Evolutionary conservation across 202 grass and related monocot genomes (phyloP).

Genomic region (Digitaria exilis): DNA sequence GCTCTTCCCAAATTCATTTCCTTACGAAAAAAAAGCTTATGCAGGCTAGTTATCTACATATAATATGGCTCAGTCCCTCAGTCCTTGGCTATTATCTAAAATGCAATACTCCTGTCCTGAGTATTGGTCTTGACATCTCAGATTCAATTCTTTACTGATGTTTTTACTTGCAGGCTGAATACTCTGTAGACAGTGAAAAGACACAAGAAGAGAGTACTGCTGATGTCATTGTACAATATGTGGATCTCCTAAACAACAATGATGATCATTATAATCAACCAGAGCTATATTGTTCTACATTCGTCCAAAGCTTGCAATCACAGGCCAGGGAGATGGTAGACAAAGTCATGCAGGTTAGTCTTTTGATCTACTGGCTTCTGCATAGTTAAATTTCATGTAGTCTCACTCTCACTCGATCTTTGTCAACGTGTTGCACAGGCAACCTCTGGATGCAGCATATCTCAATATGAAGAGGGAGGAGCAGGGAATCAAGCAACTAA

Average conservation of each 20-base stretch:
- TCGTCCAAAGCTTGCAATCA: conserved; percentile 44
- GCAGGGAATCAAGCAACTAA: conserved; percentile 18
- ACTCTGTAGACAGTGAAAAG: conserved; percentile 22
- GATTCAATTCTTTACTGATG: conserved; percentile 31
- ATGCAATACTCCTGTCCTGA: conserved; percentile 21
- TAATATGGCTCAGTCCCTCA: not conserved
- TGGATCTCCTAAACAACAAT: conserved; percentile 15
- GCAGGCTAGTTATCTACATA: conserved; percentile 15
- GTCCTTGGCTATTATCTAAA: conserved; percentile 4
- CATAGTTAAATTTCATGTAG: not conserved
- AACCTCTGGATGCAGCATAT: conserved; percentile 11
- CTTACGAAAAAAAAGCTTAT: not conserved
- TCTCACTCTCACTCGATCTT: not conserved
- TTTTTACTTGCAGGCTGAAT: conserved; percentile 36
- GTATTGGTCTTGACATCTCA: not conserved
- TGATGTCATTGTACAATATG: conserved; percentile 13
- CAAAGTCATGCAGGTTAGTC: conserved; percentile 44
- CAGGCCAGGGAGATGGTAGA: conserved; percentile 58
- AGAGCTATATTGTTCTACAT: conserved; percentile 34
- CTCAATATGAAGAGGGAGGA: conserved; percentile 26
- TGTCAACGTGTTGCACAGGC: not conserved
- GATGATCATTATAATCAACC: conserved; percentile 15
- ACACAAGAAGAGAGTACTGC: conserved; percentile 1
- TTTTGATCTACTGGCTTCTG: not conserved
- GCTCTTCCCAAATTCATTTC: conserved; percentile 32